Percentiles rank a stretch among this genome's conserved stretches.
These are phyloP conservation scores for Ophiocordyceps camponoti-leonardi DNA, from an alignment of 2,329 filamentous ascomycete species.

Conservation along the genomic window DNA sequence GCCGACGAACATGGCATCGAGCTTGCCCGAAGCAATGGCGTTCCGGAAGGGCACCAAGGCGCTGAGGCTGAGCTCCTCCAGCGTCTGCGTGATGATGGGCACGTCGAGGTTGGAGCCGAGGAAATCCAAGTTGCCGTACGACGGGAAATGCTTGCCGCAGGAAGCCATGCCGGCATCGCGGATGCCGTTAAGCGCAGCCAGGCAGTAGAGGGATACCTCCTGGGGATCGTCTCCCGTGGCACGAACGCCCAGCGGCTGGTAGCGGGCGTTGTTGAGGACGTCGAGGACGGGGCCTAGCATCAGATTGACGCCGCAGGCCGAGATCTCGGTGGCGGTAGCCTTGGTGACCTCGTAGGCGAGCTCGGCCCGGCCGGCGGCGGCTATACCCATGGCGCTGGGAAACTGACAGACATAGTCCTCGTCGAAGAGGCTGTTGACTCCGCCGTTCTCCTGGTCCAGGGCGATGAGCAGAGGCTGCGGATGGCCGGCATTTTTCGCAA, in stretches of 20 bases:
- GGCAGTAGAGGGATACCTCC: constrained; percentile 83
- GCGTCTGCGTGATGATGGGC: constrained; percentile 84
- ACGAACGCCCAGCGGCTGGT: constrained; percentile 78
- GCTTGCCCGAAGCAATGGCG: constrained; percentile 60
- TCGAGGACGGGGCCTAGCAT: constrained; percentile 89
- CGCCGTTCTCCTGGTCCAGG: constrained; percentile 93
- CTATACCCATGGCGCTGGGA: constrained; percentile 89
- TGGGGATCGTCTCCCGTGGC: constrained; percentile 87
- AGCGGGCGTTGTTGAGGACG: constrained; percentile 81
- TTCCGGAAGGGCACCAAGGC: constrained; percentile 84
- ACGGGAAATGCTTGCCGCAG: constrained; percentile 92
- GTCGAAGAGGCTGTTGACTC: constrained; percentile 91
- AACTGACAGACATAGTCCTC: constrained; percentile 94
- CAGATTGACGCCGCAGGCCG: constrained; percentile 87
- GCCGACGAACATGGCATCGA: constrained; percentile 92
- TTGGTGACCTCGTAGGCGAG: constrained; percentile 82
- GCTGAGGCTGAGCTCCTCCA: constrained; percentile 84
- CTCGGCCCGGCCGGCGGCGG: constrained; percentile 74
- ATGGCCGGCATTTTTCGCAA: constrained; percentile 80
- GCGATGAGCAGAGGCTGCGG: constrained; percentile 78
- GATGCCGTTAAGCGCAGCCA: constrained; percentile 81
- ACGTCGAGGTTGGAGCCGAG: constrained; percentile 81
- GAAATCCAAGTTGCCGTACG: constrained; percentile 89
- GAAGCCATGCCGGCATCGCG: constrained; percentile 79
- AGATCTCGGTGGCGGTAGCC: constrained; percentile 81